Evolutionary conservation across 176 grass and related monocot genomes (phyloP).

Genomic region (Microstegium vimineum): DNA sequence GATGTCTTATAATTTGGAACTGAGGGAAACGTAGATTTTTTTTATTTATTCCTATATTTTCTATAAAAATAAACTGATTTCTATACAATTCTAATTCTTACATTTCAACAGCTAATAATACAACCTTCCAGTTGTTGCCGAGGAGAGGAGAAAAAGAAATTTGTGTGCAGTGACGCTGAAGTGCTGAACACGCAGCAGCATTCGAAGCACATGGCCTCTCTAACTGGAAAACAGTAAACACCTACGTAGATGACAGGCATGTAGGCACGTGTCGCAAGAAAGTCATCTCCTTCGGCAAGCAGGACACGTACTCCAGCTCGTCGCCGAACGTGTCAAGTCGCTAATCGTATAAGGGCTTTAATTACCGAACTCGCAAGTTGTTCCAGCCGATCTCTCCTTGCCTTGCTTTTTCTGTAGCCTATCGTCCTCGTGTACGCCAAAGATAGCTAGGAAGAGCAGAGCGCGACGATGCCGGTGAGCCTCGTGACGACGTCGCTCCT

Average conservation of each 20-base stretch:
- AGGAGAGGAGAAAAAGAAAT: too few relatives aligned
- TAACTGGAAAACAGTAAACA: too few relatives aligned
- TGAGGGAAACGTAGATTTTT: too few relatives aligned
- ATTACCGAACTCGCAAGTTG: not conserved
- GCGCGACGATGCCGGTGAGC: slow-evolving; percentile 8
- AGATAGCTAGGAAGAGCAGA: not conserved
- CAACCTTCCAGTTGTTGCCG: too few relatives aligned
- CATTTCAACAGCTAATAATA: too few relatives aligned
- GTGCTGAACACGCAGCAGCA: too few relatives aligned
- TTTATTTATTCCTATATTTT: too few relatives aligned
- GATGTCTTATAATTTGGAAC: too few relatives aligned
- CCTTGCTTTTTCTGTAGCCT: not conserved
- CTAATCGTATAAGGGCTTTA: not conserved
- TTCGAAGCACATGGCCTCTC: too few relatives aligned
- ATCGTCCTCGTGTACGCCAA: not conserved
- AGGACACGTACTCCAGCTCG: not conserved
- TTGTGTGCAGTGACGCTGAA: too few relatives aligned
- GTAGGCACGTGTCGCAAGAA: not conserved
- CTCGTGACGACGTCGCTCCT: slow-evolving; percentile 3
- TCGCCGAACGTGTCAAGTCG: slow-evolving; percentile 2
- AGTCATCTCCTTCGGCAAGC: not conserved
- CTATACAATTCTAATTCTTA: too few relatives aligned
- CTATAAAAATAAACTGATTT: too few relatives aligned
- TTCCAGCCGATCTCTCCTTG: not conserved
- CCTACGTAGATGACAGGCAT: not conserved